These are phyloP conservation scores for Aspergillus sp. DNA, from an alignment of 2,329 filamentous ascomycete genomes.

Conservation along the genomic window DNA sequence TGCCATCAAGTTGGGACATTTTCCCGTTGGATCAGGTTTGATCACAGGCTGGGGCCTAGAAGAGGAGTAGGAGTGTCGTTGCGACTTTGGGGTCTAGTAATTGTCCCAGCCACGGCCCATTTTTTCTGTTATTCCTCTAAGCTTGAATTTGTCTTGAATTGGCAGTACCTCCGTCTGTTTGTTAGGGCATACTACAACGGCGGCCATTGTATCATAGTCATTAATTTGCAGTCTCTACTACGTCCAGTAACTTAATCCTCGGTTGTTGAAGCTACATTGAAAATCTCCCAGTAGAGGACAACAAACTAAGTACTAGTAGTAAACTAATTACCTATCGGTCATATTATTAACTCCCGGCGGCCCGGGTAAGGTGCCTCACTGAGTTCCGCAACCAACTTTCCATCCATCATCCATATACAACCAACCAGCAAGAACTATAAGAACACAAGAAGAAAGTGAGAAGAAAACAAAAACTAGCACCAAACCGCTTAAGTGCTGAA, in stretches of 20 bases:
- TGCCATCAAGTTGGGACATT: not conserved
- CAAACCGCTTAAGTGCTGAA: not conserved
- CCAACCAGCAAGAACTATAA: not conserved
- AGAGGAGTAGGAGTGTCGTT: not conserved
- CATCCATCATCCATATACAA: conserved; percentile 9
- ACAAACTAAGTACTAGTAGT: not conserved
- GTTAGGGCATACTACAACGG: not conserved
- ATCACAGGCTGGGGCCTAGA: not conserved
- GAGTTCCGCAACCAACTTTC: not conserved
- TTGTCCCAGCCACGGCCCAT: not conserved
- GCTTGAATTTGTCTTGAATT: not conserved
- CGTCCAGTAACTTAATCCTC: not conserved
- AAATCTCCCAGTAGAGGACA: not conserved
- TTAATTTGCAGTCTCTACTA: not conserved
- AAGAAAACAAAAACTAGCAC: not conserved
- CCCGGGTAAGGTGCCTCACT: not conserved
- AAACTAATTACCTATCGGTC: not conserved
- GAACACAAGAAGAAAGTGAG: not conserved
- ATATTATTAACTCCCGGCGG: not conserved
- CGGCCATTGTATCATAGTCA: not conserved
- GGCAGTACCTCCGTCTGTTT: not conserved
- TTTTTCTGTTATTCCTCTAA: not conserved
- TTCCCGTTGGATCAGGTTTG: not conserved
- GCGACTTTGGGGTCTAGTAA: not conserved
- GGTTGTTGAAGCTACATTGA: not conserved